Evolutionary conservation across 345 rosid species (phyloP), one percentile per base, ranked within the genome.

Genomic region (Eucalyptus camaldulensis): DNA sequence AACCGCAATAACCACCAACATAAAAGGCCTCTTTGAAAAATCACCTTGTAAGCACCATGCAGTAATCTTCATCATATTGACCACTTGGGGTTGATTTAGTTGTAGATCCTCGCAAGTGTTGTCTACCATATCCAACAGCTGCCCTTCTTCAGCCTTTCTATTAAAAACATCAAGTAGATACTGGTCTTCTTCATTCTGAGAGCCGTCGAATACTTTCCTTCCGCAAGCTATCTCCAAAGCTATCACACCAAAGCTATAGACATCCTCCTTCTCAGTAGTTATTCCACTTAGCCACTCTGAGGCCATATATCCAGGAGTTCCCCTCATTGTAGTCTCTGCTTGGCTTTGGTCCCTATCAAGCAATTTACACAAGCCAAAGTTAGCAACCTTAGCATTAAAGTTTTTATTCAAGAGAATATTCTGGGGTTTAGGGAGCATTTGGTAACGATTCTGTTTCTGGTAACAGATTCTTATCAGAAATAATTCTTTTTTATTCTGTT

Each of bases 31-130:
- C 49, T 49, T 90, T 8, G 21, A 49, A 27, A 81, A 90, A 81
- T 93, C 93, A 80, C 87, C 85, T 65, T 91, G 91, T 86, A 91
- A 15, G 87, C 94, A 93, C 91, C 94, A 91, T 29, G 90, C 88
- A 49, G 87, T 90, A 31, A 92, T 24, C 62, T 33, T 89, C 72
- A 92, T 87, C 88, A 87, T 91, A 86, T 85, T 67, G 37, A 51
- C 69, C 25, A 58, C 56, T 6, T 72, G 72, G 6, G 44, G 16
- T 22, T 4, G 9, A 37, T 45, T 56, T 7, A 65, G 37, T 83
- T 89, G 87, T 87, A 88, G 40, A 31, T 91, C 91, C 12, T 91
- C 88, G 44, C 83, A 25, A n/a, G 14, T 6, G 45, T 72, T 47
- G 47, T 91, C 93, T n/a, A 93, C 87, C 37, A 93, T 87, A 65